These are phyloP conservation scores for Gigaspora rosea DNA, from an alignment of 192 early-diverging fungal species.

Conservation along the genomic window DNA sequence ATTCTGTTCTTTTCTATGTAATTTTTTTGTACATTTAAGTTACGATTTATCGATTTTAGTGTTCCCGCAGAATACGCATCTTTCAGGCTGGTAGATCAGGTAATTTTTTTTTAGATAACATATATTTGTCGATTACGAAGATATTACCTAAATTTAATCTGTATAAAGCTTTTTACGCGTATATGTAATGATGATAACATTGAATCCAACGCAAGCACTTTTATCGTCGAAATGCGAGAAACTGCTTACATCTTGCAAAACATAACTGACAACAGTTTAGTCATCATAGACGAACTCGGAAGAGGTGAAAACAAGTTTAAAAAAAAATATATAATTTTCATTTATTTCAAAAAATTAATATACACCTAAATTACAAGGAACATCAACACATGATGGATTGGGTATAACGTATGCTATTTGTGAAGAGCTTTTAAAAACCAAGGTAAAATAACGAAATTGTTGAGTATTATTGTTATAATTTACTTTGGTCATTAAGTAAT, in stretches of 20 bases:
- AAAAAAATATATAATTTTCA: not conserved
- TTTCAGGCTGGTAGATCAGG: conserved; percentile 67
- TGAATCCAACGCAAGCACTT: conserved; percentile 67
- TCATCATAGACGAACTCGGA: conserved; percentile 93
- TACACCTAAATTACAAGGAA: conserved; percentile 43
- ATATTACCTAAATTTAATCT: not conserved
- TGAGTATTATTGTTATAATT: not conserved
- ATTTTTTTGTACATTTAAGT: not conserved
- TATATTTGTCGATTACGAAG: not conserved
- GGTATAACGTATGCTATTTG: conserved; percentile 73
- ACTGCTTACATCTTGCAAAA: conserved; percentile 79
- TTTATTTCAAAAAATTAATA: not conserved
- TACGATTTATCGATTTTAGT: conserved; percentile 35
- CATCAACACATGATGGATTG: conserved; percentile 69
- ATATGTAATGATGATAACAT: conserved; percentile 72
- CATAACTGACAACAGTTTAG: conserved; percentile 65
- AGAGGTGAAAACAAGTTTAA: conserved; percentile 40
- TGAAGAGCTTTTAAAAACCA: conserved; percentile 61
- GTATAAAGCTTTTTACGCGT: conserved; percentile 64
- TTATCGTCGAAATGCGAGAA: conserved; percentile 88
- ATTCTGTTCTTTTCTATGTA: not conserved
- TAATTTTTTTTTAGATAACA: conserved; percentile 9
- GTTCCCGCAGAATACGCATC: conserved; percentile 82
- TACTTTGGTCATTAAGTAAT: not conserved
- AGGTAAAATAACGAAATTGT: conserved; percentile 10